Conservation (phyloP, 1,284 basidiomycete genomes). For the Inonotus hispidus region DNA sequence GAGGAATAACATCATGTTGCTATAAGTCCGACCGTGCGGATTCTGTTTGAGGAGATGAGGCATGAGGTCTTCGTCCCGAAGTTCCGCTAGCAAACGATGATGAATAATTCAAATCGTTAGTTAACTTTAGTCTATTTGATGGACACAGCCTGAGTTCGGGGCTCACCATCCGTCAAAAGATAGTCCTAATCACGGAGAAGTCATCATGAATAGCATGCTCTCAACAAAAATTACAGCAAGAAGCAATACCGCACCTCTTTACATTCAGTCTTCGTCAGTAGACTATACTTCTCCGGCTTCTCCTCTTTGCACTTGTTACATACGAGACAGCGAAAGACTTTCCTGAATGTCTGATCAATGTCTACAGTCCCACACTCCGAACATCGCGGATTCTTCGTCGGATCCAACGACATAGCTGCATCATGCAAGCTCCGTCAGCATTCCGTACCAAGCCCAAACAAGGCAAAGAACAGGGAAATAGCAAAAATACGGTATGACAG, state of each 20-base stretch:
- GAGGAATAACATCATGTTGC: conserved; percentile 99
- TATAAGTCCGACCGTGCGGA: conserved; percentile 94
- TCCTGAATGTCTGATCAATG: conserved; percentile 77
- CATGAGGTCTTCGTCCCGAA: conserved; percentile 86
- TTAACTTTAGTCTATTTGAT: background rate
- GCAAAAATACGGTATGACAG: background rate
- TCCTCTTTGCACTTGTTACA: conserved; percentile 90
- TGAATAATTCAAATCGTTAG: background rate
- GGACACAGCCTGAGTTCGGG: background rate
- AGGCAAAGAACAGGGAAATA: conserved; percentile 23
- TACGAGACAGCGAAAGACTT: conserved; percentile 78
- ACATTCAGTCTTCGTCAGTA: conserved; percentile 98
- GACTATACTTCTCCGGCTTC: conserved; percentile 86
- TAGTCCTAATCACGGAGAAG: conserved; percentile 58
- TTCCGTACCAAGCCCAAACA: background rate
- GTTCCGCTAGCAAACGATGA: conserved; percentile 57
- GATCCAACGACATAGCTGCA: conserved; percentile 65
- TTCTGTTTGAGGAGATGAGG: conserved; percentile 96
- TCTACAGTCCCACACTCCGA: conserved; percentile 78
- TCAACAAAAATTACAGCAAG: background rate
- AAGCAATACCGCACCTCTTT: conserved; percentile 61
- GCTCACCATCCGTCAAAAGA: conserved; percentile 79
- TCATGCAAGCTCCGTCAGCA: background rate
- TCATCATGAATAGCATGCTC: conserved; percentile 1
- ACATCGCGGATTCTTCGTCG: conserved; percentile 74